A percentile compares a stretch with the other conserved stretches of the same genome.
Evolutionary conservation across 257 asterid genomes (phyloP).

Genomic region (Solanum bulbocastanum): DNA sequence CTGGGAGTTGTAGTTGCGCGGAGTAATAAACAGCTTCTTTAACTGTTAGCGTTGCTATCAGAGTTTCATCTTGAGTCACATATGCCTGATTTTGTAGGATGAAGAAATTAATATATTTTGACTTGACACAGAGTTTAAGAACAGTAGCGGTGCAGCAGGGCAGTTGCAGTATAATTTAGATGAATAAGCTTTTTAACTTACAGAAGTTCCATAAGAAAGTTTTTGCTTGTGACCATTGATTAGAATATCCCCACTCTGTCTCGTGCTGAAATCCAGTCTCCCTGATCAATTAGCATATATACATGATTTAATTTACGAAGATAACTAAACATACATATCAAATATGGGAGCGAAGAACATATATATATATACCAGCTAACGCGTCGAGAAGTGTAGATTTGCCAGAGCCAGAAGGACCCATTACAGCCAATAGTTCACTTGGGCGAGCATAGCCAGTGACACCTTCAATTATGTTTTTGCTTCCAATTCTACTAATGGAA

Average conservation of each 20-base stretch:
- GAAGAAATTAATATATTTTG: background rate
- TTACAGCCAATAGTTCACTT: slow-evolving; percentile 14
- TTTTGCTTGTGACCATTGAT: slow-evolving; percentile 13
- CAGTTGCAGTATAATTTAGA: background rate
- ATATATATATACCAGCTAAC: slow-evolving; percentile 14
- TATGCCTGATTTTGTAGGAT: slow-evolving; percentile 2
- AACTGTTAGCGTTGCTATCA: slow-evolving; percentile 10
- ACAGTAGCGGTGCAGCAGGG: background rate
- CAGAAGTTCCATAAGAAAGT: slow-evolving; percentile 19
- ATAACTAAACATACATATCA: background rate
- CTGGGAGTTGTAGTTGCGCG: slow-evolving; percentile 14
- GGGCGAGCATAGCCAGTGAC: slow-evolving; percentile 24
- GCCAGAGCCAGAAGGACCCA: slow-evolving; percentile 32
- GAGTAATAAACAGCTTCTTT: slow-evolving; percentile 18
- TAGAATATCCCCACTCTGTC: slow-evolving; percentile 12
- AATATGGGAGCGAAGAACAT: background rate
- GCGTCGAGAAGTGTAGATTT: slow-evolving; percentile 30
- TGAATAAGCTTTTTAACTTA: background rate
- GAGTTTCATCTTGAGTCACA: slow-evolving; percentile 13
- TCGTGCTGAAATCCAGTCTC: background rate
- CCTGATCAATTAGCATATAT: background rate
- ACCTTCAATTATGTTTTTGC: slow-evolving; percentile 13
- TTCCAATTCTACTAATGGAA: slow-evolving; percentile 1
- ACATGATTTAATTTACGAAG: background rate
- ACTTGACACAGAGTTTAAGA: background rate